Evolutionary conservation across 1,284 basidiomycete genomes (phyloP), one percentile per base, ranked within the genome.

Genomic region (Ustilago trichophora): DNA sequence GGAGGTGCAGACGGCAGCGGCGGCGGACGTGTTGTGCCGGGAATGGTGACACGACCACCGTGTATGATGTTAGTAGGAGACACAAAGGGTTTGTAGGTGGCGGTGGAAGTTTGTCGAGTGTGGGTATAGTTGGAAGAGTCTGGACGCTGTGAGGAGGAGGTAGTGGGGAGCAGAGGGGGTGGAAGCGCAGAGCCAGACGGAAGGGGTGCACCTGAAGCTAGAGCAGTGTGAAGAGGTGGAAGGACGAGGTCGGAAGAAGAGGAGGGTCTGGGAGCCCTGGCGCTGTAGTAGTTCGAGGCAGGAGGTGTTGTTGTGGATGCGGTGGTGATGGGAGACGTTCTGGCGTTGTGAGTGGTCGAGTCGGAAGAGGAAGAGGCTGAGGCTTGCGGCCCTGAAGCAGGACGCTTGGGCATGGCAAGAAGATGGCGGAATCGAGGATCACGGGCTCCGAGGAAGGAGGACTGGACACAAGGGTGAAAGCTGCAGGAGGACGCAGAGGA

Each of bases 191-290:
- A 36, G 15, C 53, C 49, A 26, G 35, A 29, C 3, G 49, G 53
- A 9, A 64, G 19, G 26, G 47, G 32, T 10, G 34, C 5, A 10
- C 18, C 27, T 3, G 45, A 52, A 22, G 49, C 29, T 25, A 64
- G 31, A n/a, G 63, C 55, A 24, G 63, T 42, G 21, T 36, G 55
- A 19, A 55, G 47, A 34, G 63, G 63, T 9, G 65, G 65, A 25
- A 68, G 54, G 10, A 47, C 46, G 29, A 62, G 32, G 50, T 63
- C 53, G 19, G 53, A 47, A 27, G 58, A 56, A 18, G 58, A 53
- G 8, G 57, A 40, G 6, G 37, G 37, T 32, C 33, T 24, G 31
- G 37, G 51, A 12, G 24, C 31, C 0, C 13, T 25, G 13, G 15
- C 18, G 25, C 12, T 6, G 54, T 57, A 22, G 31, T 50, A 38